A percentile compares a stretch with the other conserved stretches of the same genome.
phyloP scores from a whole-genome alignment of 1,284 basidiomycete genomes.

The Wallemia mellicola region DNA sequence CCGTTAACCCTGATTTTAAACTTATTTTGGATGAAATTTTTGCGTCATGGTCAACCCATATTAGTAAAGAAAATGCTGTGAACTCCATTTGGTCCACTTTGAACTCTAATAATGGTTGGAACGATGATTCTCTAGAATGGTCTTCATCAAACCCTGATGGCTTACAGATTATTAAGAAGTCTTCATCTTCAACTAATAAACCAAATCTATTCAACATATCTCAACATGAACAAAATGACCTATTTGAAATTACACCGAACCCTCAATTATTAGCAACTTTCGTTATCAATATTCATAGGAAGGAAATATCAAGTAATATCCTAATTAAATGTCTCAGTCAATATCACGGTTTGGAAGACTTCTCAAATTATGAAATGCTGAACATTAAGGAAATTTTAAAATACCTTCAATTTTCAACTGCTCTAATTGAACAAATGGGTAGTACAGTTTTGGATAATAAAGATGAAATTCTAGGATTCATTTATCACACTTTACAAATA shows the following conservation, averaged over 20 bases:
- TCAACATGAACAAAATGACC: neutral
- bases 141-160: neutral
- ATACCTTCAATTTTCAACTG: neutral
- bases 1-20: neutral
- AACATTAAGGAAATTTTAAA: neutral
- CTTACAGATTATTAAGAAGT: neutral
- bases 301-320: neutral
- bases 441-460: constrained; percentile 37
- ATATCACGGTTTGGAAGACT: neutral
- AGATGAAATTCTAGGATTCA: constrained; percentile 39
- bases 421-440: constrained; percentile 32
- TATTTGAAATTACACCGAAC: neutral
- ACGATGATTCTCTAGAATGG: neutral
- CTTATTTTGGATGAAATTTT: neutral
- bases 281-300: neutral
- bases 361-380: neutral
- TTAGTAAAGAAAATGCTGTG: neutral
- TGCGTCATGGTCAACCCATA: neutral
- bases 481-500: constrained; percentile 31
- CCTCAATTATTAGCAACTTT: neutral
- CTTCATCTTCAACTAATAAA: neutral
- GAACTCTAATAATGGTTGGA: neutral
- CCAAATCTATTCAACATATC: neutral
- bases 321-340: neutral
- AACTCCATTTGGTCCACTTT: neutral